Evolutionary conservation across 805 yeast genomes (phyloP).

Genomic region (Teunomyces funiuensis): DNA sequence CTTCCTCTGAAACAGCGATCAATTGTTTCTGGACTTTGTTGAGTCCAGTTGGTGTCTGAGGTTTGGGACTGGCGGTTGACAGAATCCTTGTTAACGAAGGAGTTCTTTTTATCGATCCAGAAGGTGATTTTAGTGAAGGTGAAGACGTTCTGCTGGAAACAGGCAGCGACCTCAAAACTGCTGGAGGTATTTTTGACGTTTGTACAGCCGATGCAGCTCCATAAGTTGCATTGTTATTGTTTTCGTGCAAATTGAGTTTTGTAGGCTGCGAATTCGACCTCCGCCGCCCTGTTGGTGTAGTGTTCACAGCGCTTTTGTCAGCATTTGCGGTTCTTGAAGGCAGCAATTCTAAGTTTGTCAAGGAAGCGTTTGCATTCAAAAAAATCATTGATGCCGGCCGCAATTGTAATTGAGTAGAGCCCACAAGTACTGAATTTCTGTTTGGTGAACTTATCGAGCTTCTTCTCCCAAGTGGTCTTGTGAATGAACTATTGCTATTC

Average conservation of each 20-base stretch:
- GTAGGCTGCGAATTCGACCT: slow-evolving; percentile 40
- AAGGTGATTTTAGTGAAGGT: slow-evolving; percentile 17
- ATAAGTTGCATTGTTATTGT: slow-evolving; percentile 19
- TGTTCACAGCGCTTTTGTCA: slow-evolving; percentile 6
- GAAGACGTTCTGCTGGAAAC: slow-evolving; percentile 11
- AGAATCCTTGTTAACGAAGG: slow-evolving; percentile 10
- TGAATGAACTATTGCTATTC: slow-evolving; percentile 14
- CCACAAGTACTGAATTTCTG: slow-evolving; percentile 13
- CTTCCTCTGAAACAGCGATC: slow-evolving; percentile 21
- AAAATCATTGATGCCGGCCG: slow-evolving; percentile 31
- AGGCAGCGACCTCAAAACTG: not conserved
- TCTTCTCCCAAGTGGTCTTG: slow-evolving; percentile 14
- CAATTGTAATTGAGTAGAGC: slow-evolving; percentile 4
- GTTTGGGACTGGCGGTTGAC: not conserved
- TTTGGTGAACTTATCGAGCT: slow-evolving; percentile 19
- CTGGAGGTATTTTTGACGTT: not conserved
- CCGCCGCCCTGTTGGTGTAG: slow-evolving; percentile 22
- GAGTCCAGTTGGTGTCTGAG: slow-evolving; percentile 9
- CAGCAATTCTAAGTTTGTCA: slow-evolving; percentile 12
- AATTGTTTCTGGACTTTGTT: slow-evolving; percentile 15
- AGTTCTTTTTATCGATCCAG: slow-evolving; percentile 17
- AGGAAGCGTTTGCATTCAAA: slow-evolving; percentile 18
- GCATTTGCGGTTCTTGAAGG: not conserved
- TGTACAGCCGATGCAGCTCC: slow-evolving; percentile 37
- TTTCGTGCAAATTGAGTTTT: slow-evolving; percentile 1